Evolutionary conservation across 140 eudicot species (phyloP).

Genomic region (Oenanthe javanica): DNA sequence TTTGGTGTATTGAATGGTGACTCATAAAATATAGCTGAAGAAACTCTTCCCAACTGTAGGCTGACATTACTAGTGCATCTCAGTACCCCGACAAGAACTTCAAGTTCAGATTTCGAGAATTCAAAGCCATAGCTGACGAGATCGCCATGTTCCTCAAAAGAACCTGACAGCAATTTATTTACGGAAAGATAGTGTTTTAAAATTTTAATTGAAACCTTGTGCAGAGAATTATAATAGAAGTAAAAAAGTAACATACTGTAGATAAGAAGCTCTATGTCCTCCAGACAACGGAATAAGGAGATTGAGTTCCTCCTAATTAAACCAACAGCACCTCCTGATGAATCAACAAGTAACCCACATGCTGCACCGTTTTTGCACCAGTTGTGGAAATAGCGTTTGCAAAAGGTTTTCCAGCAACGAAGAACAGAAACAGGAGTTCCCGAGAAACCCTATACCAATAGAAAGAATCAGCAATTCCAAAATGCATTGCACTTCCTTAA

Average conservation of each 20-base stretch:
- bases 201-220: conserved; percentile 4
- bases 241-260: conserved; percentile 34
- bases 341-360: conserved; percentile 58
- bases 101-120: conserved; percentile 40
- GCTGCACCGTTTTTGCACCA: conserved; percentile 74
- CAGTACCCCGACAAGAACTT: conserved; percentile 60
- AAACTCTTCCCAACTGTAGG: conserved; percentile 79
- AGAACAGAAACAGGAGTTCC: conserved; percentile 57
- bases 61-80: conserved; percentile 52
- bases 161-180: conserved; percentile 36
- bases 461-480: conserved; percentile 15
- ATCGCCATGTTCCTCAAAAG: conserved; percentile 48
- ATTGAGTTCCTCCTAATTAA: conserved; percentile 60
- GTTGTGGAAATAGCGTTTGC: conserved; percentile 48
- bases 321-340: conserved; percentile 66
- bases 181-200: conserved; percentile 2
- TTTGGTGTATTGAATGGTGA: conserved; percentile 46
- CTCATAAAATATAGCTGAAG: conserved; percentile 62
- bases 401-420: conserved; percentile 69
- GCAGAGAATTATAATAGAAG: background rate
- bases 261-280: conserved; percentile 70
- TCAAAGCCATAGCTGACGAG: conserved; percentile 37
- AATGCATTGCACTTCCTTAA: background rate
- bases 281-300: conserved; percentile 73
- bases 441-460: conserved; percentile 53